phyloP scores from a whole-genome alignment of 2,329 filamentous ascomycete genomes.

The Aspergillus sp. region DNA sequence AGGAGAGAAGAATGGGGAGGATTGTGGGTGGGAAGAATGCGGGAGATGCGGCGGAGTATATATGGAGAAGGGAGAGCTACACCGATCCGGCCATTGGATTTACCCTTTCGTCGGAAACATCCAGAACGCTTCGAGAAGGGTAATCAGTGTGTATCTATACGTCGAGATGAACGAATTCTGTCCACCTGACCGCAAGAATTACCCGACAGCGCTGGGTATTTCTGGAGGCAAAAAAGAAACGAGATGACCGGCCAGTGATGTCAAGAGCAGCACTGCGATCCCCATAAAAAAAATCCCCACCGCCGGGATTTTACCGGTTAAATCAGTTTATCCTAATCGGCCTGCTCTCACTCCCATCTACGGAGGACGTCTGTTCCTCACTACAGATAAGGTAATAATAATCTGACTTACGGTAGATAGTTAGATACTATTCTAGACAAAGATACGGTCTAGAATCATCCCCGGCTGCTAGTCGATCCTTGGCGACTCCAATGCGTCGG shows the following conservation, averaged over 20 bases:
- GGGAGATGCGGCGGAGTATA: too few relatives aligned
- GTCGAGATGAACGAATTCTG: too few relatives aligned
- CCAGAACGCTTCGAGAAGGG: too few relatives aligned
- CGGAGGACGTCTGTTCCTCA: too few relatives aligned
- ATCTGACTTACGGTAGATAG: too few relatives aligned
- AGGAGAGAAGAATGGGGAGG: background rate
- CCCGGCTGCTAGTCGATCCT: background rate
- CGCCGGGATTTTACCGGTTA: conserved; percentile 22
- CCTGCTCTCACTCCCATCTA: too few relatives aligned
- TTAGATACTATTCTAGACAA: background rate
- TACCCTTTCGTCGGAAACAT: too few relatives aligned
- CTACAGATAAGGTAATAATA: too few relatives aligned
- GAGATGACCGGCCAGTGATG: conserved; percentile 5
- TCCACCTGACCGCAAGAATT: too few relatives aligned
- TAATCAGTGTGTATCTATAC: too few relatives aligned
- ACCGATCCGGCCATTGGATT: background rate
- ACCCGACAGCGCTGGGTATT: background rate
- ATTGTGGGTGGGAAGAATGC: background rate
- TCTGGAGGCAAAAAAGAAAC: background rate
- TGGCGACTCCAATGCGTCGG: background rate
- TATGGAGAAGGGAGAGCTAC: background rate
- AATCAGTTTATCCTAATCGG: too few relatives aligned
- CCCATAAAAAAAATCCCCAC: conserved; percentile 3
- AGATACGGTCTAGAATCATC: too few relatives aligned
- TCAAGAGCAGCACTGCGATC: background rate